Evolutionary conservation across 2,329 filamentous ascomycete genomes (phyloP).

Genomic region (Alternaria postmessia): DNA sequence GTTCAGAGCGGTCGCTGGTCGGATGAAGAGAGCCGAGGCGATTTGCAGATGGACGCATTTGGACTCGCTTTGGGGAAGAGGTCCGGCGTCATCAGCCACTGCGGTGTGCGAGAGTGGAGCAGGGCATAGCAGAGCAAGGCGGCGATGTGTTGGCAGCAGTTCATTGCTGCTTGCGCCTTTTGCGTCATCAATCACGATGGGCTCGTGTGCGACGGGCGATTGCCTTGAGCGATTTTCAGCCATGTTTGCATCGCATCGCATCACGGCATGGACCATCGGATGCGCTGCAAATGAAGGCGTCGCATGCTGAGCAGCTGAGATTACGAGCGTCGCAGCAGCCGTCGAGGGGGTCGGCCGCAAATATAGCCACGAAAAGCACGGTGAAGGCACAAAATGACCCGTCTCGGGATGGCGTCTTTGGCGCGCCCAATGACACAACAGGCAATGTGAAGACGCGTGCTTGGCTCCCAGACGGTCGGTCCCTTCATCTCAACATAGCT

Average conservation of each 20-base stretch:
- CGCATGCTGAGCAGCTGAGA: constrained; percentile 26
- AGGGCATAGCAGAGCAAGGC: constrained; percentile 2
- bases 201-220: constrained; percentile 2
- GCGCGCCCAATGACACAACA: constrained; percentile 20
- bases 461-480: constrained; percentile 22
- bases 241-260: constrained; percentile 16
- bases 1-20: constrained; percentile 1
- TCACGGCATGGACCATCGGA: constrained; percentile 16
- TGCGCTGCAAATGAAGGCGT: constrained; percentile 30
- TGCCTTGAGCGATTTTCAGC: constrained; percentile 26
- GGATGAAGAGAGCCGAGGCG: constrained; percentile 13
- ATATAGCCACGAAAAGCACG: constrained; percentile 23
- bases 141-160: constrained; percentile 24
- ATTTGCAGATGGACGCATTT: constrained; percentile 17
- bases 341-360: constrained; percentile 33
- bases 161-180: constrained; percentile 23
- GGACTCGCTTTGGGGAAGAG: constrained; percentile 19
- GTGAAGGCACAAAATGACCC: constrained; percentile 25
- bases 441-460: constrained; percentile 25
- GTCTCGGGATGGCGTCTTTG: constrained; percentile 8
- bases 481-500: constrained; percentile 25
- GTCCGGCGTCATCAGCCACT: constrained; percentile 18
- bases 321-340: constrained; percentile 24
- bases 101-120: constrained; percentile 8
- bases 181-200: constrained; percentile 31